phyloP scores from a whole-genome alignment of 768 basidiomycete species.

The Lactifluus echinatus region DNA sequence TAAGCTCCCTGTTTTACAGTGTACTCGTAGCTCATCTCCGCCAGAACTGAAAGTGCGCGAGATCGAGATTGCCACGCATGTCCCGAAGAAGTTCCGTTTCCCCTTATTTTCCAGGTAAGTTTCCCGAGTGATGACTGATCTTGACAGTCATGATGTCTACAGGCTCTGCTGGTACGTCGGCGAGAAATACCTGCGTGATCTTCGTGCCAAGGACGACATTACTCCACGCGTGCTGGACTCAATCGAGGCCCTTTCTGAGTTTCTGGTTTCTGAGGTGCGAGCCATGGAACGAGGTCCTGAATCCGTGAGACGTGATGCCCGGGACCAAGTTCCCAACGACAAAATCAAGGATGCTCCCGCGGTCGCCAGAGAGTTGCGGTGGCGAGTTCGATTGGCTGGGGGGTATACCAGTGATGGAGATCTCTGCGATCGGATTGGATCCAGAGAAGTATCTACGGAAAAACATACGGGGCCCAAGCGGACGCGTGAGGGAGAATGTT shows the following conservation, averaged over 20 bases:
- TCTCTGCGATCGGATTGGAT: slow-evolving; percentile 22
- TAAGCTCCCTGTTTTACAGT: not conserved
- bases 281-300: slow-evolving; percentile 65
- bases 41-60: slow-evolving; percentile 81
- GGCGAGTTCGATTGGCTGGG: slow-evolving; percentile 60
- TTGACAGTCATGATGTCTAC: not conserved
- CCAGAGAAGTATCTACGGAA: slow-evolving; percentile 28
- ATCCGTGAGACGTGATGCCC: slow-evolving; percentile 62
- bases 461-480: slow-evolving; percentile 26
- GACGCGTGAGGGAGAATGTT: slow-evolving; percentile 22
- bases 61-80: slow-evolving; percentile 88
- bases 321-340: slow-evolving; percentile 74
- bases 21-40: slow-evolving; percentile 6
- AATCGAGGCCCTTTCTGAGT: slow-evolving; percentile 60
- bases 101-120: slow-evolving; percentile 24
- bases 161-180: slow-evolving; percentile 91
- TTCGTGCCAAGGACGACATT: slow-evolving; percentile 50
- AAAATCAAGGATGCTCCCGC: slow-evolving; percentile 76
- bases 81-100: slow-evolving; percentile 54
- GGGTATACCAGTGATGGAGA: slow-evolving; percentile 68
- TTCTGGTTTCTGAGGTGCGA: slow-evolving; percentile 70
- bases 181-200: slow-evolving; percentile 67
- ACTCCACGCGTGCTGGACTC: slow-evolving; percentile 59
- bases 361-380: slow-evolving; percentile 75
- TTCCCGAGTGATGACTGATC: not conserved